Conservation (phyloP, 305 asterid species). For the Solanum hybrid region DNA sequence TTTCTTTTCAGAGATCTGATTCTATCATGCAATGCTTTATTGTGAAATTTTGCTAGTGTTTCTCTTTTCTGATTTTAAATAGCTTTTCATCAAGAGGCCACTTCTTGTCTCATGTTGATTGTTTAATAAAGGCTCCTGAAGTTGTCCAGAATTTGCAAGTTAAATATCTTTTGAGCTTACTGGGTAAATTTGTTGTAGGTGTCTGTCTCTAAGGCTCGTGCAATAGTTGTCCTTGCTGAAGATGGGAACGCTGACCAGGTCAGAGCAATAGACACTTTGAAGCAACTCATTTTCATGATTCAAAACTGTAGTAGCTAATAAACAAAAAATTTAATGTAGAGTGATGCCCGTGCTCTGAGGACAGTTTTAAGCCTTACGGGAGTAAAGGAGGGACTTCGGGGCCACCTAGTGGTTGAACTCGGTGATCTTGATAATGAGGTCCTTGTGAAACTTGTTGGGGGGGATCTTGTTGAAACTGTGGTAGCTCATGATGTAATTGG, state of each 20-base stretch:
- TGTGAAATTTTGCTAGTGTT: not conserved
- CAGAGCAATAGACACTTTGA: slow-evolving; percentile 14
- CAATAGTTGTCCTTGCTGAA: slow-evolving; percentile 86
- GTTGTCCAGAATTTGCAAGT: slow-evolving; percentile 2
- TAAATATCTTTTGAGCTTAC: slow-evolving; percentile 23
- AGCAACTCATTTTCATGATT: slow-evolving; percentile 13
- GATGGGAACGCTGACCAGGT: slow-evolving; percentile 97
- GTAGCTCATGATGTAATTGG: slow-evolving; percentile 97
- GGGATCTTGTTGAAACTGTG: slow-evolving; percentile 89
- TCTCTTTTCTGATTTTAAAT: not conserved
- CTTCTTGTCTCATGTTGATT: not conserved
- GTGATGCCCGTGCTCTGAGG: slow-evolving; percentile 92
- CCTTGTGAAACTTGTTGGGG: slow-evolving; percentile 88
- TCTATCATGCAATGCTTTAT: not conserved
- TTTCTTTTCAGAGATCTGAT: not conserved
- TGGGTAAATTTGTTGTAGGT: slow-evolving; percentile 34
- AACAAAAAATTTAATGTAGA: slow-evolving; percentile 37
- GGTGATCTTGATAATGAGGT: slow-evolving; percentile 93
- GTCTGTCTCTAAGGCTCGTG: slow-evolving; percentile 90
- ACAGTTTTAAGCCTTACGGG: slow-evolving; percentile 90
- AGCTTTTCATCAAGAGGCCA: not conserved
- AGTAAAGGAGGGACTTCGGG: slow-evolving; percentile 80
- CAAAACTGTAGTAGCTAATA: slow-evolving; percentile 12
- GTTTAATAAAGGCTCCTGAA: not conserved
- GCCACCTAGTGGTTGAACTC: slow-evolving; percentile 85